These are phyloP conservation scores for Handroanthus guayacan DNA, from an alignment of 257 asterid species.

Conservation along the genomic window DNA sequence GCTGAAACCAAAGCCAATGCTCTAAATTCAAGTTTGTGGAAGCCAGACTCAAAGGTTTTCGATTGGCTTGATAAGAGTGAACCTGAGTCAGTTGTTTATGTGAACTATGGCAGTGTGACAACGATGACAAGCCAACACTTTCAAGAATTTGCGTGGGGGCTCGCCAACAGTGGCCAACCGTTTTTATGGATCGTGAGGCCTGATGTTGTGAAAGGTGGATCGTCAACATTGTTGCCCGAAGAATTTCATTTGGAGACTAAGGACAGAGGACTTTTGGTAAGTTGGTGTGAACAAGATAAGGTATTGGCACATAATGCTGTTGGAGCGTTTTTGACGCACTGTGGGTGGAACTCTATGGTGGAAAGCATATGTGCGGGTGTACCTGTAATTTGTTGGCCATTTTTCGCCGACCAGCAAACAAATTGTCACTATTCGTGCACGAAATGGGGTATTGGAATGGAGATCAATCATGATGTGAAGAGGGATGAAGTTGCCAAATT, in stretches of 20 bases:
- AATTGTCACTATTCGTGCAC: constrained; percentile 53
- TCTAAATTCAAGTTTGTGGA: constrained; percentile 57
- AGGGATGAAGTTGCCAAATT: constrained; percentile 47
- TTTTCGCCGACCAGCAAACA: constrained; percentile 62
- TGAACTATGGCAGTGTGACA: constrained; percentile 63
- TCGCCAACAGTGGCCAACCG: constrained; percentile 50
- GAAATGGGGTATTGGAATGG: constrained; percentile 61
- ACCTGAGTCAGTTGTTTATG: constrained; percentile 54
- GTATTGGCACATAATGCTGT: constrained; percentile 51
- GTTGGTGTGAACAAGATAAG: constrained; percentile 60
- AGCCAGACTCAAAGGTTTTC: constrained; percentile 46
- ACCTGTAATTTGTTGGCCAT: constrained; percentile 66
- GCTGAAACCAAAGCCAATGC: constrained; percentile 36
- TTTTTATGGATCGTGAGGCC: constrained; percentile 65
- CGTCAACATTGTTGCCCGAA: constrained; percentile 24
- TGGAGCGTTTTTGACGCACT: constrained; percentile 55
- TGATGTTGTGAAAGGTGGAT: constrained; percentile 51
- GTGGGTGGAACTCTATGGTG: constrained; percentile 62
- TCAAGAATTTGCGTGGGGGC: constrained; percentile 66
- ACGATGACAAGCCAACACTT: constrained; percentile 52
- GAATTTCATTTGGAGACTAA: constrained; percentile 52
- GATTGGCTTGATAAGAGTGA: constrained; percentile 52
- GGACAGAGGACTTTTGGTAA: constrained; percentile 49
- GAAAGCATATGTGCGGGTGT: constrained; percentile 51
- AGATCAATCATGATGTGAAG: constrained; percentile 52